A percentile compares a stretch with the other conserved stretches of the same genome.
Evolutionary conservation across 805 yeast genomes (phyloP).

Genomic region (Barnettozyma salicaria): DNA sequence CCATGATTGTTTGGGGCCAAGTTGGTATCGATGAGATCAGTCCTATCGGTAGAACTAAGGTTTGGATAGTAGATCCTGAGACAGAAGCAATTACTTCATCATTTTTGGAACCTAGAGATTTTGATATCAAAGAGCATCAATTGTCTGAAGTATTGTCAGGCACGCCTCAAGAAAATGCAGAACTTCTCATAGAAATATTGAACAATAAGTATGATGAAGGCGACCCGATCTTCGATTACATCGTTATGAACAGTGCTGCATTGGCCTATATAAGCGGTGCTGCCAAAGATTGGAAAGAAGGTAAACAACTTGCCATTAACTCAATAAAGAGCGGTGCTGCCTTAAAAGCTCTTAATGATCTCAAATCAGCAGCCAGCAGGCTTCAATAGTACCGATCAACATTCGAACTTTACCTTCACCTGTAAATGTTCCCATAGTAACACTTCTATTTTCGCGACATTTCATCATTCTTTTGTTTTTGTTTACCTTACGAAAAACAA

Average conservation of each 20-base stretch:
- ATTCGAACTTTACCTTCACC: too few relatives aligned
- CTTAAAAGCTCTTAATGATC: conserved; percentile 46
- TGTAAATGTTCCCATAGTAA: too few relatives aligned
- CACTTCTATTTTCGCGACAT: background rate
- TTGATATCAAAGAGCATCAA: conserved; percentile 71
- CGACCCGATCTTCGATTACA: conserved; percentile 78
- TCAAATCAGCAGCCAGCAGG: conserved; percentile 33
- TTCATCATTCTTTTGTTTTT: background rate
- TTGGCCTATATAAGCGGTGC: conserved; percentile 72
- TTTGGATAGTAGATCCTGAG: conserved; percentile 61
- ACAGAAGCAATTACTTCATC: conserved; percentile 38
- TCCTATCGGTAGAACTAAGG: conserved; percentile 74
- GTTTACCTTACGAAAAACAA: too few relatives aligned
- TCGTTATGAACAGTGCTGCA: conserved; percentile 85
- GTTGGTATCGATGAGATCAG: conserved; percentile 91
- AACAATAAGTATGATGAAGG: conserved; percentile 40
- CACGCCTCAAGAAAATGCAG: conserved; percentile 83
- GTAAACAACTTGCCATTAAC: conserved; percentile 65
- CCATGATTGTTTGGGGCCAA: conserved; percentile 91
- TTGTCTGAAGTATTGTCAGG: conserved; percentile 70
- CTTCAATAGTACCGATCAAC: background rate
- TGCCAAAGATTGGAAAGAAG: conserved; percentile 65
- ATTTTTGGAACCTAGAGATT: conserved; percentile 63
- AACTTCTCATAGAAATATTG: conserved; percentile 38
- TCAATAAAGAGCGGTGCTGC: conserved; percentile 71